These are phyloP conservation scores for Gossypium trilobum DNA, from an alignment of 441 rosid genomes.

Conservation along the genomic window DNA sequence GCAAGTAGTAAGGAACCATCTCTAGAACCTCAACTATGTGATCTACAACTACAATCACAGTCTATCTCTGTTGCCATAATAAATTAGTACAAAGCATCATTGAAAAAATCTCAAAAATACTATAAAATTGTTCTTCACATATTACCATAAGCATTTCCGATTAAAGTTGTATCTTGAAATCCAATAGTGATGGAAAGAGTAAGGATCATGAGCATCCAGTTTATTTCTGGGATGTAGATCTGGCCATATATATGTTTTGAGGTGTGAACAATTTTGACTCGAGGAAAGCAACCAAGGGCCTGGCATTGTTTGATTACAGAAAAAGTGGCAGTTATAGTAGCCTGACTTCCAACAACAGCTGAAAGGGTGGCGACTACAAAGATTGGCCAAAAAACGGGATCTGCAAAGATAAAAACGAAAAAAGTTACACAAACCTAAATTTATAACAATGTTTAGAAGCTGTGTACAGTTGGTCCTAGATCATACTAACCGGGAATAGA, in stretches of 20 bases:
- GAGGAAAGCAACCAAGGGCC: slow-evolving; percentile 91
- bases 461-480: slow-evolving; percentile 8
- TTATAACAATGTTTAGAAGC: slow-evolving; percentile 4
- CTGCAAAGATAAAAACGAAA: slow-evolving; percentile 33
- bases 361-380: slow-evolving; percentile 75
- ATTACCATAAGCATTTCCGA: slow-evolving; percentile 90
- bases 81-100: too few relatives aligned
- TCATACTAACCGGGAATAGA: slow-evolving; percentile 65
- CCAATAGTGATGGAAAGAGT: slow-evolving; percentile 72
- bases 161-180: slow-evolving; percentile 61
- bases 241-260: slow-evolving; percentile 72
- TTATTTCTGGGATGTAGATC: slow-evolving; percentile 90
- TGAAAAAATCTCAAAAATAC: neutral
- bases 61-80: neutral
- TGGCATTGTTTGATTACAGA: slow-evolving; percentile 84
- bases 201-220: slow-evolving; percentile 90
- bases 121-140: neutral
- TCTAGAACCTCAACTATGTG: neutral
- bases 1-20: neutral
- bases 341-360: slow-evolving; percentile 82
- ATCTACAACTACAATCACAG: neutral
- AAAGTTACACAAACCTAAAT: slow-evolving; percentile 19
- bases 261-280: slow-evolving; percentile 87
- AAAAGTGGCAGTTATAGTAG: slow-evolving; percentile 76
- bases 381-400: slow-evolving; percentile 73